Percentiles rank a stretch among this genome's conserved stretches.
phyloP scores from a whole-genome alignment of 768 basidiomycete species.

The Sporobolomyces phaffii region DNA sequence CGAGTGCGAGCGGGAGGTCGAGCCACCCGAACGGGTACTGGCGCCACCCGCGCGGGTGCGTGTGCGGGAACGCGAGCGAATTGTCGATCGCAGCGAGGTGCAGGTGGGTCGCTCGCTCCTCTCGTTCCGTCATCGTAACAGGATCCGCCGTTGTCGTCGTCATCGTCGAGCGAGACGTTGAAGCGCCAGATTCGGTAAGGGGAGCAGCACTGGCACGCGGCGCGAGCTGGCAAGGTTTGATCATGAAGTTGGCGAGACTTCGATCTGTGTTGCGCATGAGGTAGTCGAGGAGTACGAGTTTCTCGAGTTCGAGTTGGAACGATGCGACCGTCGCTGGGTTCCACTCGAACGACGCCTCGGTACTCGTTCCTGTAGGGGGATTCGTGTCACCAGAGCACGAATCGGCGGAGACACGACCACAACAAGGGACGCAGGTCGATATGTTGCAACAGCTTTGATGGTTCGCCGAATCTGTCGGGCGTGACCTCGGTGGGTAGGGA shows the following conservation, averaged over 20 bases:
- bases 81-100: conserved; percentile 92
- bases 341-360: conserved; percentile 53
- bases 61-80: conserved; percentile 83
- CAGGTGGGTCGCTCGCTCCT: conserved; percentile 66
- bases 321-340: conserved; percentile 67
- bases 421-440: neutral
- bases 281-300: conserved; percentile 84
- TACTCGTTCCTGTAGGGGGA: neutral
- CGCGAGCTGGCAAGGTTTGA: conserved; percentile 23
- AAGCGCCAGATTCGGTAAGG: too few relatives aligned
- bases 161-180: neutral
- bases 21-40: conserved; percentile 62
- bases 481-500: conserved; percentile 64
- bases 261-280: conserved; percentile 74
- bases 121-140: too few relatives aligned
- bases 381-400: neutral
- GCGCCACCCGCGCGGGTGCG: conserved; percentile 71
- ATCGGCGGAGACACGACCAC: neutral
- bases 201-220: too few relatives aligned
- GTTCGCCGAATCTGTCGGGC: neutral
- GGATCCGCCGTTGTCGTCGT: neutral
- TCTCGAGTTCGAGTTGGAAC: conserved; percentile 82
- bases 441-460: neutral
- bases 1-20: conserved; percentile 40
- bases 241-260: conserved; percentile 40